A percentile compares a stretch with the other conserved stretches of the same genome.
These are phyloP conservation scores for Catenaria anguillulae DNA, from an alignment of 371 early-diverging fungal genomes.

Conservation along the genomic window DNA sequence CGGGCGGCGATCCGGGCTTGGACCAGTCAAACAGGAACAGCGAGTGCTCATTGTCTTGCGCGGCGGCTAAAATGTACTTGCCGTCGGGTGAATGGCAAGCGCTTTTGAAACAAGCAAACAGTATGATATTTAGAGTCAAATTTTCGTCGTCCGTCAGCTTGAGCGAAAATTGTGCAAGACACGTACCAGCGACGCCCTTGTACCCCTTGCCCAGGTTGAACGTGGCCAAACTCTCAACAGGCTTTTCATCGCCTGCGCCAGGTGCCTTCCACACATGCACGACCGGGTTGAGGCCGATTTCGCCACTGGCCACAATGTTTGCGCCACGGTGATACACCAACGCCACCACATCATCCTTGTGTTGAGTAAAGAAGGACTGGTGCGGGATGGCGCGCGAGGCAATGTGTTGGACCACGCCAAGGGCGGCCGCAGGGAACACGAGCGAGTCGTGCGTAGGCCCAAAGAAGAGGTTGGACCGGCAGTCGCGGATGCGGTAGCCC, in stretches of 20 bases:
- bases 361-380: conserved; percentile 13
- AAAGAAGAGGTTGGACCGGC: conserved; percentile 18
- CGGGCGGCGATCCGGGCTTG: not conserved
- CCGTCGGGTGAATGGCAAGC: conserved; percentile 15
- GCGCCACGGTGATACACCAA: conserved; percentile 12
- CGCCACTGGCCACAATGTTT: conserved; percentile 15
- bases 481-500: conserved; percentile 19
- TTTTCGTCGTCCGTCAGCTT: too few relatives aligned
- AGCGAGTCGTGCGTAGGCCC: conserved; percentile 7
- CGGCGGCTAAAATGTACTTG: conserved; percentile 9
- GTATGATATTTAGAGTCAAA: too few relatives aligned
- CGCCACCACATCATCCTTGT: conserved; percentile 17
- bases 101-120: too few relatives aligned
- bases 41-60: not conserved
- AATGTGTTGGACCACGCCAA: conserved; percentile 19
- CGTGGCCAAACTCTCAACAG: not conserved
- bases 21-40: not conserved
- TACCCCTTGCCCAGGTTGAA: not conserved
- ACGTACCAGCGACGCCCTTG: conserved; percentile 10
- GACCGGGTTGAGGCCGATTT: conserved; percentile 1
- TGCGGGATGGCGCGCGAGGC: not conserved
- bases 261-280: not conserved
- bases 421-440: conserved; percentile 17
- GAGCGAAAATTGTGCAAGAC: too few relatives aligned
- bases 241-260: too few relatives aligned